Conservation (phyloP, 1,284 basidiomycete species). For the Pholiota adiposa region DNA sequence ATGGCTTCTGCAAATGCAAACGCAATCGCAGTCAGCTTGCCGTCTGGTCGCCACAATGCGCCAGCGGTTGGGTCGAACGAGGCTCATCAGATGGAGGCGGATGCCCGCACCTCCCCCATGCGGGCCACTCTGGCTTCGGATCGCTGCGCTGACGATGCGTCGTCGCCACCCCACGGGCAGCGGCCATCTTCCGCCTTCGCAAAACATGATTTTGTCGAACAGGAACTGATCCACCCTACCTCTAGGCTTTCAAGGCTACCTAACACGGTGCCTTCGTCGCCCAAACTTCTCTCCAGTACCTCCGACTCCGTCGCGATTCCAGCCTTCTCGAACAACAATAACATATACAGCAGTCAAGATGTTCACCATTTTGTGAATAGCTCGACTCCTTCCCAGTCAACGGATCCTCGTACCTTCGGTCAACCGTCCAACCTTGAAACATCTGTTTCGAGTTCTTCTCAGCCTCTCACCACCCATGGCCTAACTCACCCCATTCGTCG, state of each 20-base stretch:
- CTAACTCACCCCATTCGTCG: constrained; percentile 42
- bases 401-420: constrained; percentile 40
- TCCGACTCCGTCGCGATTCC: constrained; percentile 42
- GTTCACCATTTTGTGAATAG: constrained; percentile 44
- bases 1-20: constrained; percentile 19
- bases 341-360: constrained; percentile 42
- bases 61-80: constrained; percentile 17
- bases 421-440: constrained; percentile 41
- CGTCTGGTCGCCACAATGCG: constrained; percentile 18
- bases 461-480: constrained; percentile 41
- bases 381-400: constrained; percentile 41
- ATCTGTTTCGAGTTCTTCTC: constrained; percentile 40
- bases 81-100: constrained; percentile 26
- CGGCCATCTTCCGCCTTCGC: constrained; percentile 15
- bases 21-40: constrained; percentile 13
- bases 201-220: constrained; percentile 29
- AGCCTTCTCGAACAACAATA: constrained; percentile 32
- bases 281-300: constrained; percentile 19
- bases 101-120: constrained; percentile 15
- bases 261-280: constrained; percentile 36
- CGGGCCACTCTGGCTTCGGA: constrained; percentile 14
- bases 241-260: constrained; percentile 42
- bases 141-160: constrained; percentile 14
- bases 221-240: constrained; percentile 45
- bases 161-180: constrained; percentile 12